Base-by-base conservation (phyloP, 208 protist species). In the Leishmania major region DNA sequence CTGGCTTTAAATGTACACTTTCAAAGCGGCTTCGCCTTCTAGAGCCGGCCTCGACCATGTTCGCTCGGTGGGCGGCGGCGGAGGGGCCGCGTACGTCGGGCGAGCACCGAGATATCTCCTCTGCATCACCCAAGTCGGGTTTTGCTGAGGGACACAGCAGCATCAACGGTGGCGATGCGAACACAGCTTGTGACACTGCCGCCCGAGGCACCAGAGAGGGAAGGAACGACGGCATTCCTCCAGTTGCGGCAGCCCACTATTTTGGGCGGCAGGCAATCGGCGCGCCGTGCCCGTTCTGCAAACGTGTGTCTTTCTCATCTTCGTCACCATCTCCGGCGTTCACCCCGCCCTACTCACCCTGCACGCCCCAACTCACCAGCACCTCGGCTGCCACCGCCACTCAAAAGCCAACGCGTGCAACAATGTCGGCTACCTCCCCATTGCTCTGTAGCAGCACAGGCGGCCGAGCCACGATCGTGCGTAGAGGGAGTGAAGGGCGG, bases 1-100 rank as follows among this genome's bases (percentile, higher is more conserved):
- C 28, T 69, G 77, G 78, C 28, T 86, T 86, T 59, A 67, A 76
- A 17, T 86, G 83, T 60, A 60, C 60, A 4, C 5, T 86, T n/a
- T 86, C 83, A 37, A 79, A 79, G 45, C 78, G 57, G 0, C 57
- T 86, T 47, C 77, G 45, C 49, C 60, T 60, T 0, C 43, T 86
- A 45, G 64, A 73, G 22, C 7, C 35, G 22, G 2, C 13, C 35
- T 73, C 69, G 25, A 35, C n/a, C 19, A 15, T 49, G 22, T 43
- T 8, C 7, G 31, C 66, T 28, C 66, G 25, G 17, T 71, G 31
- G 37, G 66, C 37, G 13, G 15, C 22, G 66, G 19, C 19, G 15
- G 62, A 69, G 19, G 37, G 6, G 37, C 17, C 66, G 17, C 31
- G 40, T 11, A 2, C 66, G 47, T 5, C 3, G 37, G 19, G 66